Conservation (phyloP, 345 rosid genomes). For the Eucalyptus regnans region DNA sequence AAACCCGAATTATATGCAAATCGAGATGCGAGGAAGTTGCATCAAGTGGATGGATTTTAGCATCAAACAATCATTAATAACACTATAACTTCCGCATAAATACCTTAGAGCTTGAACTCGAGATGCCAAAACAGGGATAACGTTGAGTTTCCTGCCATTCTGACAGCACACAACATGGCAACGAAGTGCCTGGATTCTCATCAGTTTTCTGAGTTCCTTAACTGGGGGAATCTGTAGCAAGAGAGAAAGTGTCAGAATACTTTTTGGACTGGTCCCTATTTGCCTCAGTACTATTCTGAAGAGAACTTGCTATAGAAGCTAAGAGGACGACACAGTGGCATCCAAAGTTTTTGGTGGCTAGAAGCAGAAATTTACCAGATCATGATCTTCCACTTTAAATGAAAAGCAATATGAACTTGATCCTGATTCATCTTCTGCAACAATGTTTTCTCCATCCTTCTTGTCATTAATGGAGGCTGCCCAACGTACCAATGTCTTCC, state of each 20-base stretch:
- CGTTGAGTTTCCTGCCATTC: constrained; percentile 63
- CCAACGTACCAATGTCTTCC: constrained; percentile 94
- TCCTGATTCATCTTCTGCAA: constrained; percentile 33
- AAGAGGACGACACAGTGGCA: background rate
- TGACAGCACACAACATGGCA: constrained; percentile 77
- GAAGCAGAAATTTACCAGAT: constrained; percentile 44
- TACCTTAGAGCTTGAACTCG: constrained; percentile 92
- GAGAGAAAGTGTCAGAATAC: background rate
- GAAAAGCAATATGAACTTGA: constrained; percentile 71
- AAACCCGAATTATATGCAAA: background rate
- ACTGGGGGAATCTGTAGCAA: constrained; percentile 57
- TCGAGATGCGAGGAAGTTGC: background rate
- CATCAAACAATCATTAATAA: background rate
- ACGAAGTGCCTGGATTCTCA: constrained; percentile 90
- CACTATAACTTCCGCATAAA: background rate
- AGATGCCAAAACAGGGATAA: constrained; percentile 78
- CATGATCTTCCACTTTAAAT: constrained; percentile 48
- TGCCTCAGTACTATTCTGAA: background rate
- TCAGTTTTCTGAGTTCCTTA: constrained; percentile 71
- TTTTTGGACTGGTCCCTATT: background rate
- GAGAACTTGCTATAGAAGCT: background rate
- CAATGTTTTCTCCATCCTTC: constrained; percentile 27
- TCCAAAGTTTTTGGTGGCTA: background rate
- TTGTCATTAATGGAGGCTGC: constrained; percentile 46
- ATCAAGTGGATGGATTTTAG: no score